phyloP scores from a whole-genome alignment of 2,329 filamentous ascomycete genomes.

The Colletotrichum sp. region DNA sequence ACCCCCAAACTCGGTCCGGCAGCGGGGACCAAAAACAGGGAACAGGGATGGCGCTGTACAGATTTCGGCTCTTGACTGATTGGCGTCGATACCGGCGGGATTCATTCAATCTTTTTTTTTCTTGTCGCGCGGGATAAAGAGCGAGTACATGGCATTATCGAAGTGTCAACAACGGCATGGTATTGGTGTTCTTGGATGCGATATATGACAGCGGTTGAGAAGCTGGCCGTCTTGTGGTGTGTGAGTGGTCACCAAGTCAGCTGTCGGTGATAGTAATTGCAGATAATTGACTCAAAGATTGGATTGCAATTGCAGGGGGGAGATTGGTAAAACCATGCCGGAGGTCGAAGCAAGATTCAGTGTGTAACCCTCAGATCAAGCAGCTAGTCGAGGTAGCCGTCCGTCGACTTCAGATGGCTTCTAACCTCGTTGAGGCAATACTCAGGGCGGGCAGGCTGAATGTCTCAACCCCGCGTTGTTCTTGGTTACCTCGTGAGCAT shows the following conservation, averaged over 20 bases:
- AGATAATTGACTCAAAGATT: neutral
- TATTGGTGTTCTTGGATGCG: neutral
- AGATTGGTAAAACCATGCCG: neutral
- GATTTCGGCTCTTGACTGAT: constrained; percentile 11
- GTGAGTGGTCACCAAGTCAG: neutral
- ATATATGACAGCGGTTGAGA: neutral
- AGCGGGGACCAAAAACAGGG: neutral
- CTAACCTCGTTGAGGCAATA: neutral
- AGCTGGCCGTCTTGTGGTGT: neutral
- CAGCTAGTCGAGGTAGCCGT: neutral
- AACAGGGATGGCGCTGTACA: neutral
- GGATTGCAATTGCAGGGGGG: neutral
- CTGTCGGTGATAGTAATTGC: neutral
- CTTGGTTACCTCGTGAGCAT: neutral
- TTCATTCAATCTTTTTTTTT: neutral
- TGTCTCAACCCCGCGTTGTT: neutral
- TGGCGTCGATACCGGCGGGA: neutral
- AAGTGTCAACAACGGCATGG: neutral
- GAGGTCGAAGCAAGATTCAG: neutral
- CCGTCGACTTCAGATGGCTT: neutral
- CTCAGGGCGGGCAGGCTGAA: neutral
- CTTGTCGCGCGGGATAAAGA: neutral
- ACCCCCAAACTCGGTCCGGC: neutral
- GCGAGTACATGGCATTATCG: neutral
- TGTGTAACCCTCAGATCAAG: neutral